phyloP scores from a whole-genome alignment of 139 green algal species.

The Haematococcus lacustris region DNA sequence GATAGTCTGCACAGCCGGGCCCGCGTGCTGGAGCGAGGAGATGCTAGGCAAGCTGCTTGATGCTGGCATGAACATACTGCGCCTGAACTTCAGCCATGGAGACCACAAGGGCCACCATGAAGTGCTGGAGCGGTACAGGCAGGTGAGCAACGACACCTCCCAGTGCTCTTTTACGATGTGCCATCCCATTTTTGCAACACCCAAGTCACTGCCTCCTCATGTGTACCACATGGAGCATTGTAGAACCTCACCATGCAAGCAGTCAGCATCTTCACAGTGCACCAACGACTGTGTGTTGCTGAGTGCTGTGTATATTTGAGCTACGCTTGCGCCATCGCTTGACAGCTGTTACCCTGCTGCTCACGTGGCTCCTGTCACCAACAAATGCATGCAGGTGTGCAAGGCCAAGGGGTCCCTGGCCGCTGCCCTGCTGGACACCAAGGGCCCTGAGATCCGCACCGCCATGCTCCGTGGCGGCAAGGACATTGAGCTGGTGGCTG shows the following conservation, averaged over 20 bases:
- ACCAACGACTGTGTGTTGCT: too few relatives aligned
- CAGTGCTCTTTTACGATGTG: too few relatives aligned
- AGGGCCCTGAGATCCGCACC: slow-evolving; percentile 57
- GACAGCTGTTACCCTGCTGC: too few relatives aligned
- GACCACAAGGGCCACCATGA: slow-evolving; percentile 40
- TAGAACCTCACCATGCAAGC: too few relatives aligned
- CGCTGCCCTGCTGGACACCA: slow-evolving; percentile 37
- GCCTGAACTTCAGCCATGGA: slow-evolving; percentile 68
- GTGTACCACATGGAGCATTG: too few relatives aligned
- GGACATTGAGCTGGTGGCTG: slow-evolving; percentile 18
- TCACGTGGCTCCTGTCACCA: too few relatives aligned
- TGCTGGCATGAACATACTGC: slow-evolving; percentile 51
- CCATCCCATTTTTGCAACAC: too few relatives aligned
- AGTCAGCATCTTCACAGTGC: too few relatives aligned
- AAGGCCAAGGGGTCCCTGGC: slow-evolving; percentile 6
- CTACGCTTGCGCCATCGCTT: too few relatives aligned
- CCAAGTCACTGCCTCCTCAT: too few relatives aligned
- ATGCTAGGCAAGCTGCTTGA: slow-evolving; percentile 49
- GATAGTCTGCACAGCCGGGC: slow-evolving; percentile 58
- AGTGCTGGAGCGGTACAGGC: slow-evolving; percentile 51
- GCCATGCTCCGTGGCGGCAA: slow-evolving; percentile 51
- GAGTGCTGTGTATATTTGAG: too few relatives aligned
- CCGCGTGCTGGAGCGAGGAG: slow-evolving; percentile 49
- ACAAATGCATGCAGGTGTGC: slow-evolving; percentile 22
- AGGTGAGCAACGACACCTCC: too few relatives aligned